These are phyloP conservation scores for Rhynchosporium graminicola DNA, from an alignment of 2,329 filamentous ascomycete species.

Conservation along the genomic window DNA sequence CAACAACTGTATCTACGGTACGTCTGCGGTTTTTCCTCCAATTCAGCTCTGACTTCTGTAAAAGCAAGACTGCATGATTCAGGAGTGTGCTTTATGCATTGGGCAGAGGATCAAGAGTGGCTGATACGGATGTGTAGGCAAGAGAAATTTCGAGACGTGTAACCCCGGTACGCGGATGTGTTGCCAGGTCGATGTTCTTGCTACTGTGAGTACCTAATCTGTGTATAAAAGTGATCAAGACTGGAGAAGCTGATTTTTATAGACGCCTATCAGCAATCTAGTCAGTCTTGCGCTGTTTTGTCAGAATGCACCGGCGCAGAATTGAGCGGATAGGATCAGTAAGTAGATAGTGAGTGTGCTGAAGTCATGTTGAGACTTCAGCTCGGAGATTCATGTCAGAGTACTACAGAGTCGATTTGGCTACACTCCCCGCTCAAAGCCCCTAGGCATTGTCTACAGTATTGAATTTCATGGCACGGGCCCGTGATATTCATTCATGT, in stretches of 20 bases:
- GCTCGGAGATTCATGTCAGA: no score
- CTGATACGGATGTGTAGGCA: conserved; percentile 10
- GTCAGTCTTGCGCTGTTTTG: conserved; percentile 28
- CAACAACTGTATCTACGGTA: conserved; percentile 30
- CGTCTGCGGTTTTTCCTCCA: neutral
- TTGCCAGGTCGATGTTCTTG: conserved; percentile 26
- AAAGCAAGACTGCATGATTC: neutral
- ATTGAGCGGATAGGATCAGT: neutral
- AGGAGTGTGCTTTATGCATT: neutral
- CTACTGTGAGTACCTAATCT: conserved; percentile 14
- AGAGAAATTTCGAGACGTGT: conserved; percentile 12
- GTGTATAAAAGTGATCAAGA: neutral
- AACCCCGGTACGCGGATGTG: conserved; percentile 24
- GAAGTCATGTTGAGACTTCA: no score
- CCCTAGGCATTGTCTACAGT: no score
- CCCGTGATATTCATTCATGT: no score
- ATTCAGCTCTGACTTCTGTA: no score
- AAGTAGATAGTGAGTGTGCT: no score
- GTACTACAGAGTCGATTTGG: no score
- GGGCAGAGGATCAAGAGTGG: neutral
- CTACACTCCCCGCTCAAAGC: no score
- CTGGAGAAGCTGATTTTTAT: neutral
- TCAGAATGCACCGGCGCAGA: conserved; percentile 25
- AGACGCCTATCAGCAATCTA: conserved; percentile 18
- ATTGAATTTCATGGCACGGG: no score